phyloP scores from a whole-genome alignment of 768 basidiomycete species.

The Pulveroboletus sp. region DNA sequence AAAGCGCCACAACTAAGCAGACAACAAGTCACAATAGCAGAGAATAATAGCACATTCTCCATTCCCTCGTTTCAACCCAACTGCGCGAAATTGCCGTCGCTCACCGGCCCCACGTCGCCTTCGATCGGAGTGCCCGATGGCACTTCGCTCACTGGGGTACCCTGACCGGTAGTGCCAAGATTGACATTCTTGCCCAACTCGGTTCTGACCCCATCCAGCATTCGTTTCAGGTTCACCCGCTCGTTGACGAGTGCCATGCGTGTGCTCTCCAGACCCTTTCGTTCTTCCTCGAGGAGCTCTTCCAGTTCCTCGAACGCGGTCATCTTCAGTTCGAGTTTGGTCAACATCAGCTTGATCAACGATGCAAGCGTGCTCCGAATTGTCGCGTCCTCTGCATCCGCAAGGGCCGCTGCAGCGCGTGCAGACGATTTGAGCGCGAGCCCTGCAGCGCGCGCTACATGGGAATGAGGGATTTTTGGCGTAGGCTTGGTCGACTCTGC shows the following conservation, averaged over 20 bases:
- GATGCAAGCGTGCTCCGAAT: conserved; percentile 76
- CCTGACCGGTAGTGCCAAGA: conserved; percentile 59
- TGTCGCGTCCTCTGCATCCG: conserved; percentile 75
- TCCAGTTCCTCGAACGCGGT: conserved; percentile 93
- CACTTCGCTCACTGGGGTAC: conserved; percentile 53
- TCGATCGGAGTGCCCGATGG: conserved; percentile 42
- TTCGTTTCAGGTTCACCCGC: conserved; percentile 63
- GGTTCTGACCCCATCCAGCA: conserved; percentile 61
- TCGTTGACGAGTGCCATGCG: conserved; percentile 79
- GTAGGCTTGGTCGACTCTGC: conserved; percentile 26
- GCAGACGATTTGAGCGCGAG: conserved; percentile 89
- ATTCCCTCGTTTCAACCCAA: conserved; percentile 32
- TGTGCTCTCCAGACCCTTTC: conserved; percentile 77
- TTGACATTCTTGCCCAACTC: conserved; percentile 58
- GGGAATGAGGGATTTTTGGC: conserved; percentile 58
- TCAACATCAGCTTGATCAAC: conserved; percentile 79
- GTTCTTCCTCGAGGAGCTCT: conserved; percentile 86
- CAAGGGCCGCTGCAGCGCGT: conserved; percentile 75
- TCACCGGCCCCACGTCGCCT: conserved; percentile 51
- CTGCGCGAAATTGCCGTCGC: conserved; percentile 52
- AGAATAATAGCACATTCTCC: conserved; percentile 21
- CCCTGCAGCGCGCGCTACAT: conserved; percentile 76
- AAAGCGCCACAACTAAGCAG: conserved; percentile 5
- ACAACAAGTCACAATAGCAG: conserved; percentile 23
- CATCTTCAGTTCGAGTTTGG: conserved; percentile 94